These are phyloP conservation scores for Phlegmacium glaucopus DNA, from an alignment of 768 basidiomycete genomes.

Conservation along the genomic window DNA sequence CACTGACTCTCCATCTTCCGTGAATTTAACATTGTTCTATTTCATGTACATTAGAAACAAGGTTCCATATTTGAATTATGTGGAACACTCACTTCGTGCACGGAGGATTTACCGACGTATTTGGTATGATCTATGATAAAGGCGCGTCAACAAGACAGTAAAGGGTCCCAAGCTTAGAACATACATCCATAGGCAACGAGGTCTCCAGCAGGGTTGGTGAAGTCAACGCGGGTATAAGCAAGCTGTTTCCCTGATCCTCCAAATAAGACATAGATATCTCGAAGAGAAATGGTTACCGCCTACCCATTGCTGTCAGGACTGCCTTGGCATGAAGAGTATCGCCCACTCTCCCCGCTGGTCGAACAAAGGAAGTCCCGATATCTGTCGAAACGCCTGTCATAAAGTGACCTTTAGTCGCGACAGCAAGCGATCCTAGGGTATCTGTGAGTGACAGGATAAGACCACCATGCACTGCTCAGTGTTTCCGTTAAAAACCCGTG, in stretches of 20 bases:
- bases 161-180: not conserved
- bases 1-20: slow-evolving; percentile 71
- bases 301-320: slow-evolving; percentile 68
- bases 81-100: slow-evolving; percentile 33
- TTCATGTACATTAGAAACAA: not conserved
- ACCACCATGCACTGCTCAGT: slow-evolving; percentile 69
- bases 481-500: not conserved
- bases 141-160: slow-evolving; percentile 1
- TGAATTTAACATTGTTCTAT: slow-evolving; percentile 76
- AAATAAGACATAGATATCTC: not conserved
- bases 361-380: slow-evolving; percentile 74
- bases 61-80: not conserved
- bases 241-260: slow-evolving; percentile 61
- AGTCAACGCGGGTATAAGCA: slow-evolving; percentile 81
- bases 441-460: slow-evolving; percentile 80
- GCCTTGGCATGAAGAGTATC: slow-evolving; percentile 66
- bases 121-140: slow-evolving; percentile 71
- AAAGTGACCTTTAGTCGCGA: slow-evolving; percentile 76
- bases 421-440: slow-evolving; percentile 80
- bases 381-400: slow-evolving; percentile 91
- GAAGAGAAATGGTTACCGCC: slow-evolving; percentile 4
- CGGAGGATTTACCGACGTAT: slow-evolving; percentile 69
- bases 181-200: slow-evolving; percentile 80
- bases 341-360: slow-evolving; percentile 69
- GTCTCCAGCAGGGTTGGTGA: slow-evolving; percentile 59